Evolutionary conservation across 2,329 filamentous ascomycete species (phyloP).

Genomic region (Aspergillus tamarii): DNA sequence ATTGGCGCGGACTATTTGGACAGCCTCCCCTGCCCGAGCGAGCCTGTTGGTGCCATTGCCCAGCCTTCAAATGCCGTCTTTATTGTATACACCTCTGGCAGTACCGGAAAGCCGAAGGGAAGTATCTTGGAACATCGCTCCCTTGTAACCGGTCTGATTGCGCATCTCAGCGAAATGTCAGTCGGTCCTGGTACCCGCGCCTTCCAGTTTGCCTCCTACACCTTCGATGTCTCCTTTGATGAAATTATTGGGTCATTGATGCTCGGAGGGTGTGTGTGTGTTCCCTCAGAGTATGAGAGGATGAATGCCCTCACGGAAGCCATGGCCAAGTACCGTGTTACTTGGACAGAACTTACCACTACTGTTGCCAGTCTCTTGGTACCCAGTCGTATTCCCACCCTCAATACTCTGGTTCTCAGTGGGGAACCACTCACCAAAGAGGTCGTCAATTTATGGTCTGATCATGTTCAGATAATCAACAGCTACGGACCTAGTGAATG

Average conservation of each 20-base stretch:
- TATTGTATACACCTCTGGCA: constrained; percentile 6
- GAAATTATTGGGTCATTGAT: neutral
- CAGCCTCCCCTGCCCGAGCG: neutral
- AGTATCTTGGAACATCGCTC: constrained; percentile 1
- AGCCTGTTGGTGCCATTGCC: neutral
- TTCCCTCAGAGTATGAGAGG: constrained; percentile 3
- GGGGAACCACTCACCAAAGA: neutral
- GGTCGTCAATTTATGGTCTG: constrained; percentile 1
- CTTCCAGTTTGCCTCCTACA: constrained; percentile 6
- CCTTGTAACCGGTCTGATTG: neutral
- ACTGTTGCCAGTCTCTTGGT: neutral
- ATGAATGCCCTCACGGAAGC: constrained; percentile 2
- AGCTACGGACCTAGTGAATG: constrained; percentile 11
- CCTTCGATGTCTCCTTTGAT: neutral
- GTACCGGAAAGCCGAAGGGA: constrained; percentile 6
- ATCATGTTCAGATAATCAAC: neutral
- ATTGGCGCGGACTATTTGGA: neutral
- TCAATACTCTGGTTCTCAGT: neutral
- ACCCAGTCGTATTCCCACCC: neutral
- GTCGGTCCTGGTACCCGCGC: neutral
- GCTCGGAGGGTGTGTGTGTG: constrained; percentile 6
- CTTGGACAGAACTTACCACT: neutral
- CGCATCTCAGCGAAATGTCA: neutral
- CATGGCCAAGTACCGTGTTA: neutral
- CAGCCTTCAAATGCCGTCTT: neutral